Base-by-base conservation (phyloP, 331 rosid genomes). In the Phaseolus coccineus region DNA sequence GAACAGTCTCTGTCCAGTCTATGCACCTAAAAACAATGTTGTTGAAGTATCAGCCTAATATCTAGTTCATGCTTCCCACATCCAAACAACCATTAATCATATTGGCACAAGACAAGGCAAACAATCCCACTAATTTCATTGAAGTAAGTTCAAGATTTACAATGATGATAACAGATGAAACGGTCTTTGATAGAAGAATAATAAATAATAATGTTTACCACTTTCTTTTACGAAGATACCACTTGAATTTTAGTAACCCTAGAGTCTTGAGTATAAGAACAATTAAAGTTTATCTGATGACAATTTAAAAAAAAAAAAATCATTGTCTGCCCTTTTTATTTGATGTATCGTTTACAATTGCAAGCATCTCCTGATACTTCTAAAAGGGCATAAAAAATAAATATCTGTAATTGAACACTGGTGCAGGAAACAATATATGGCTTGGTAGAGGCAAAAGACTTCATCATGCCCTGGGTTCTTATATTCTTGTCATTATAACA, bases 1-100 rank as follows among this genome's bases (percentile, higher is more conserved):
- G 96, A 83, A 81, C 94, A 86, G 81, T 95, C 97, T 85, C 90
- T 85, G 83, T 93, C 99, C 42, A 95, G 92, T 78, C 98, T 93
- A 69, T 95, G 98, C 71, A 90, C 97, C 98, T 88, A 78, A 44
- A 86, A 39, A 64, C 59, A 80, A 22, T 65, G 48, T 65, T 61
- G 69, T 78, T 84, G 50, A 55, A 62, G 56, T 46, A 46, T 69
- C 57, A 70, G 65, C 33, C 64, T 39, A 40, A 74, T 30, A 84
- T 39, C 69, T 40, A 74, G 71, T 61, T 52, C 67, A 42, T 31
- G 69, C 13, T 64, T 63, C 62, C 58, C 3, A 40, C 1, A 67
- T 66, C 19, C 33, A 72, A 72, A 16, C 37, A 80, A 52, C 27
- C 31, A 80, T 52, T 37, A 62, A 61, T 50, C 35, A 70, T 14